A percentile compares a stretch with the other conserved stretches of the same genome.
Conservation (phyloP, 768 basidiomycete species). For the Suillus hirtellus region DNA sequence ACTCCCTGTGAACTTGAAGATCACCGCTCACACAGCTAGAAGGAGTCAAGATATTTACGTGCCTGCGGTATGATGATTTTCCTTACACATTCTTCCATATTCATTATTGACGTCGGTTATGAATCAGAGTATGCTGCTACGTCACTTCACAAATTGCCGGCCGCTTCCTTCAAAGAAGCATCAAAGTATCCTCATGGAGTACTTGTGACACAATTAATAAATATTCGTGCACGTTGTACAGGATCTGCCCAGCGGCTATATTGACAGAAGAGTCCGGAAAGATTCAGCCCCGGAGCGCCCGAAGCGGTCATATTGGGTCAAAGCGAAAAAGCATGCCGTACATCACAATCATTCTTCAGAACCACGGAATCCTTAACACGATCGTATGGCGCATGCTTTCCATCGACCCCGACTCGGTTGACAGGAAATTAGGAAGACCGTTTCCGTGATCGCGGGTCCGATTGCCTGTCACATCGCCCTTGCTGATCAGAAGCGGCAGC, state of each 20-base stretch:
- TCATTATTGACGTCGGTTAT: not conserved
- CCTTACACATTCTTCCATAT: too few relatives aligned
- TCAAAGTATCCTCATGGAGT: not conserved
- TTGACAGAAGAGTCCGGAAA: not conserved
- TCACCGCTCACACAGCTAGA: not conserved
- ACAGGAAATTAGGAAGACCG: not conserved
- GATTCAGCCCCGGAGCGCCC: not conserved
- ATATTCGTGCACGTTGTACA: not conserved
- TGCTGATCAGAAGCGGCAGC: not conserved
- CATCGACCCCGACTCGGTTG: not conserved
- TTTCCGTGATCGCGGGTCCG: not conserved
- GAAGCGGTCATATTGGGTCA: not conserved
- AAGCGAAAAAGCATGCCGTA: not conserved
- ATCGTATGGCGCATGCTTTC: not conserved
- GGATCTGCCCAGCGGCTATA: not conserved
- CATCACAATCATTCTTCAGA: not conserved
- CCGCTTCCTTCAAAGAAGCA: not conserved
- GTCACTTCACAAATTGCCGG: not conserved
- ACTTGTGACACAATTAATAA: not conserved
- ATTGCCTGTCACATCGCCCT: not conserved
- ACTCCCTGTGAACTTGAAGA: not conserved
- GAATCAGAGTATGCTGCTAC: not conserved
- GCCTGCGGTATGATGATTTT: not conserved
- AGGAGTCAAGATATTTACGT: not conserved
- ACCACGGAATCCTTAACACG: not conserved